Base-by-base conservation (phyloP, 2,329 filamentous ascomycete genomes). In the Apiospora pterosperma region DNA sequence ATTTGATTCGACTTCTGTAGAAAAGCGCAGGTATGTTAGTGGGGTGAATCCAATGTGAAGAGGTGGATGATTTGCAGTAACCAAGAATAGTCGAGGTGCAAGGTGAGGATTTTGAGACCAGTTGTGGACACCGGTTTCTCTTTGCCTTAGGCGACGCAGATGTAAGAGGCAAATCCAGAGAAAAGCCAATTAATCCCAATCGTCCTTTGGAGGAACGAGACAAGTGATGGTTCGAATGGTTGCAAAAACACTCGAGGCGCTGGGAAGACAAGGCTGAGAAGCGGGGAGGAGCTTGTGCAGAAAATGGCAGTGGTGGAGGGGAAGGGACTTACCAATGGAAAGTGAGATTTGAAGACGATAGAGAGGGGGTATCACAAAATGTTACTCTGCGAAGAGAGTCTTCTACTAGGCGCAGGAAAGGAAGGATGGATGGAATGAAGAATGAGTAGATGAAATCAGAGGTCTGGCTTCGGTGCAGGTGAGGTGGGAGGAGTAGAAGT, bases 1-100 rank as follows among this genome's bases (percentile, higher is more conserved):
- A 64, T 52, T 61, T 64, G 62, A 62, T 59, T 64, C 62, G 64
- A 64, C 64, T 66, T 66, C 64, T 66, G 42, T 16, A 39, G 11
- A 34, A 21, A 12, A 52, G 21, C 39, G 31, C n/a, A 23, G 55
- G 19, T 16, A 21, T 36, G 19, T 55, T 55, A 55, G 48, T 55
- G 19, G 61, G 52, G 61, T 59, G 28, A 25, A 12, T 25, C 21
- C 36, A 42, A 31, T 16, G 36, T 42, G 25, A 55, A 34, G 28
- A 21, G 21, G 16, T 4, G 23, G n/a, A 7, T 39, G 48, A 42
- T 38, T 44, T 25, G 21, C 16, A 42, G 28, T 38, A 25, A 52
- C 52, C 28, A 34, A 48, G 16, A 23, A 44, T 59, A 31, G 59
- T 62, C 58, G n/a, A 16, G 34, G n/a, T 19, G 21, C n/a, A 36